phyloP scores from a whole-genome alignment of 2,329 filamentous ascomycete species.

The Penicillium digitatum region DNA sequence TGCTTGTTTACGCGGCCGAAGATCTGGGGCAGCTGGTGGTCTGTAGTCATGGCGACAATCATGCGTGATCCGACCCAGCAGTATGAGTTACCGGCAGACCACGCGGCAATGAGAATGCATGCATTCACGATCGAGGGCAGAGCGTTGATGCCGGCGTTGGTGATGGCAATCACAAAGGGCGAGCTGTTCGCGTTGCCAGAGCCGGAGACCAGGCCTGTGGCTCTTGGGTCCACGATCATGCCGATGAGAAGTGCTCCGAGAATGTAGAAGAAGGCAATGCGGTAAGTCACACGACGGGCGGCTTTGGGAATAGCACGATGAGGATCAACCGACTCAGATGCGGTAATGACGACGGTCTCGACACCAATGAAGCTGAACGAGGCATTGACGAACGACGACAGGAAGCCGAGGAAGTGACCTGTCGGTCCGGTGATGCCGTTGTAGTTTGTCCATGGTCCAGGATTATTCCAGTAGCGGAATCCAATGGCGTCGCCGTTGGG shows the following conservation, averaged over 20 bases:
- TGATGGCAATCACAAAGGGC: constrained; percentile 37
- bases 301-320: constrained; percentile 41
- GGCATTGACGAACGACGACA: constrained; percentile 41
- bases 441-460: constrained; percentile 32
- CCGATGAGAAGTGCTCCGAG: constrained; percentile 31
- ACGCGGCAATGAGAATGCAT: constrained; percentile 38
- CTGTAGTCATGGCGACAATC: constrained; percentile 57
- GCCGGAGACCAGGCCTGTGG: constrained; percentile 22
- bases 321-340: constrained; percentile 41
- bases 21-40: constrained; percentile 55
- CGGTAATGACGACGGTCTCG: constrained; percentile 41
- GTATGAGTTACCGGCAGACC: constrained; percentile 43
- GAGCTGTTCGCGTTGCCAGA: constrained; percentile 32
- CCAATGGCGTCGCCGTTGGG: constrained; percentile 32
- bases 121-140: constrained; percentile 36
- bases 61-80: constrained; percentile 55
- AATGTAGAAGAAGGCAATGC: constrained; percentile 40
- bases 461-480: constrained; percentile 36
- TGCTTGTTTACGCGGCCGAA: constrained; percentile 52
- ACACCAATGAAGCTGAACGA: constrained; percentile 43
- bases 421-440: constrained; percentile 30
- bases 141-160: constrained; percentile 32
- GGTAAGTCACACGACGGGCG: constrained; percentile 39
- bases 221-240: constrained; percentile 28
- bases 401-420: constrained; percentile 36